Conservation (phyloP, 1,284 basidiomycete species). For the Cryptococcus sp. region DNA sequence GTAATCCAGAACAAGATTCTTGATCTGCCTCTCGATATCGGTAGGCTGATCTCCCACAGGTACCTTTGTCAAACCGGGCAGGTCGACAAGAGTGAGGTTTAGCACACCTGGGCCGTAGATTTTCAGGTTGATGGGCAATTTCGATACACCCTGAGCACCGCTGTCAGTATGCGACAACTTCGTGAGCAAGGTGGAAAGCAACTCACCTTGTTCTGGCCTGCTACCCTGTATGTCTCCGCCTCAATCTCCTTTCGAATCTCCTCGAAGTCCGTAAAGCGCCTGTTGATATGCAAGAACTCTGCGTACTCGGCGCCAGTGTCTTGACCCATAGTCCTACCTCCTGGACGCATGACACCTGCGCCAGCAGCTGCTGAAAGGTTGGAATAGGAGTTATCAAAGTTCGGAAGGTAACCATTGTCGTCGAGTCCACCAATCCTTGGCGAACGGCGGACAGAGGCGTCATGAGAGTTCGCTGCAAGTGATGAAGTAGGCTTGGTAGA, state of each 20-base stretch:
- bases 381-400: conserved; percentile 28
- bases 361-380: conserved; percentile 16
- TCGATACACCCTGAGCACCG: conserved; percentile 71
- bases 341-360: conserved; percentile 37
- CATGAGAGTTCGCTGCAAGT: conserved; percentile 1
- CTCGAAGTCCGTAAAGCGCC: conserved; percentile 90
- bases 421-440: conserved; percentile 24
- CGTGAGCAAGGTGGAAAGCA: background rate
- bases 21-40: conserved; percentile 96
- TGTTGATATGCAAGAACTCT: conserved; percentile 95
- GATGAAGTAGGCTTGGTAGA: conserved; percentile 9
- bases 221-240: conserved; percentile 95
- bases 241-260: conserved; percentile 97
- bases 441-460: conserved; percentile 11
- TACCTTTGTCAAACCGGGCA: conserved; percentile 95
- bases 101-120: conserved; percentile 95
- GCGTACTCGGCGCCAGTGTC: conserved; percentile 75
- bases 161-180: background rate
- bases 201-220: conserved; percentile 87
- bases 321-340: conserved; percentile 38
- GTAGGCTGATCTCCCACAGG: conserved; percentile 67
- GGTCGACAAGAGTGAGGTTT: conserved; percentile 91
- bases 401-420: conserved; percentile 43
- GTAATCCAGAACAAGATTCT: conserved; percentile 88
- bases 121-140: conserved; percentile 88